Conservation (phyloP, 805 yeast species). For the Sugiyamaella smithiae region DNA sequence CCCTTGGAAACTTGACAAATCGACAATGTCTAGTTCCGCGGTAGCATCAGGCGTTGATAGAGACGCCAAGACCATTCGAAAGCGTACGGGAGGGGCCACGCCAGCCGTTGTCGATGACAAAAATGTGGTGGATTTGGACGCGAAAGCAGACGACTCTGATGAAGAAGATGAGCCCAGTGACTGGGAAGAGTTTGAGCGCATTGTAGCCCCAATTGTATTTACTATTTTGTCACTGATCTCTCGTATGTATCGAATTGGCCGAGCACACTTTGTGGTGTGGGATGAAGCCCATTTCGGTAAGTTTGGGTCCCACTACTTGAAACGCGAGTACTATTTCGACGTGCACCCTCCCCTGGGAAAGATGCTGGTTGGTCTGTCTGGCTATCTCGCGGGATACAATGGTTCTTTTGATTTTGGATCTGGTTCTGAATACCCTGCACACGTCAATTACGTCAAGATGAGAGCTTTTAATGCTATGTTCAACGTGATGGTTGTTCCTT, state of each 20-base stretch:
- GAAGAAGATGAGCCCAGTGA: conserved; percentile 1
- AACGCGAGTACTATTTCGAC: conserved; percentile 89
- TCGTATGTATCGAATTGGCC: conserved; percentile 62
- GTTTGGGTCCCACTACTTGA: conserved; percentile 87
- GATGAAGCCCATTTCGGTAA: conserved; percentile 98
- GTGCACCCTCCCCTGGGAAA: conserved; percentile 98
- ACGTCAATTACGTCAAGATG: conserved; percentile 75
- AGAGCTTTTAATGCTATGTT: conserved; percentile 83
- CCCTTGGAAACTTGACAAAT: conserved; percentile 1
- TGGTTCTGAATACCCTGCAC: conserved; percentile 71
- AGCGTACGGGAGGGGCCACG: neutral
- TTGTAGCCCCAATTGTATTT: conserved; percentile 40
- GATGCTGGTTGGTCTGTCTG: conserved; percentile 85
- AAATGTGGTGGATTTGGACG: conserved; percentile 1
- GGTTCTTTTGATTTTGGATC: conserved; percentile 90
- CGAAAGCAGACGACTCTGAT: neutral
- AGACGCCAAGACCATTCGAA: conserved; percentile 3
- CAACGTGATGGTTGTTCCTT: conserved; percentile 79
- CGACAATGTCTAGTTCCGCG: conserved; percentile 6
- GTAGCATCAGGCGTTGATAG: conserved; percentile 6
- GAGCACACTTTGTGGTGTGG: conserved; percentile 77
- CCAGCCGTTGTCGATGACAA: neutral
- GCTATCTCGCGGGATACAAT: conserved; percentile 80
- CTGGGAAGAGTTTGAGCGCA: conserved; percentile 26
- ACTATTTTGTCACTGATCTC: conserved; percentile 56